Conservation (phyloP, 768 basidiomycete genomes). For the Neoboletus magnificus region DNA sequence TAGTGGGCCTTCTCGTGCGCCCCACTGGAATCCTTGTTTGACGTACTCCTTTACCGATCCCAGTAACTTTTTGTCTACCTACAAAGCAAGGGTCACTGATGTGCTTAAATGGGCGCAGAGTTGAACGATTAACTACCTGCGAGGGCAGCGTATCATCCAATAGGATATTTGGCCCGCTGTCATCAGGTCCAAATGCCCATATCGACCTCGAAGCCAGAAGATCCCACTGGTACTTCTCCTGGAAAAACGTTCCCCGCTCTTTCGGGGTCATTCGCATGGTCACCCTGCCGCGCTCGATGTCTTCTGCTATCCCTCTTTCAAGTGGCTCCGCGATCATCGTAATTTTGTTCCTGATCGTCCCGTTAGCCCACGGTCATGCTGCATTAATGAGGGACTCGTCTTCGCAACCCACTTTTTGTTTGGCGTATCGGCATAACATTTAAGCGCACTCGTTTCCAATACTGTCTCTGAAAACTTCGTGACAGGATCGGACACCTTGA, state of each 20-base stretch:
- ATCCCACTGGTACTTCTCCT: constrained; percentile 98
- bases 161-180: constrained; percentile 88
- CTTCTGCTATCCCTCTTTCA: constrained; percentile 93
- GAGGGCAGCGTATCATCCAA: constrained; percentile 96
- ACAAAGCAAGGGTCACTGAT: constrained; percentile 2
- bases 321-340: constrained; percentile 99
- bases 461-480: constrained; percentile 99
- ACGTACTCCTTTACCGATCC: constrained; percentile 90
- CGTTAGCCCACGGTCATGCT: constrained; percentile 13
- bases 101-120: background rate
- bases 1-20: constrained; percentile 92
- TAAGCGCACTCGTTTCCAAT: constrained; percentile 93
- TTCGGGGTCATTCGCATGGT: constrained; percentile 94
- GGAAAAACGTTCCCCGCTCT: constrained; percentile 93
- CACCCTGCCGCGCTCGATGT: constrained; percentile 90
- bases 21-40: constrained; percentile 99
- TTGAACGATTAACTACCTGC: constrained; percentile 49
- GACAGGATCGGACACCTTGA: constrained; percentile 99
- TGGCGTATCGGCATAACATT: constrained; percentile 98
- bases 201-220: constrained; percentile 94
- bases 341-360: constrained; percentile 75
- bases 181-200: constrained; percentile 99
- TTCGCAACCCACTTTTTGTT: constrained; percentile 82
- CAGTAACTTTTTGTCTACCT: constrained; percentile 93
- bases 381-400: background rate